phyloP scores from a whole-genome alignment of 257 asterid species.

The Thymus quinquecostatus region DNA sequence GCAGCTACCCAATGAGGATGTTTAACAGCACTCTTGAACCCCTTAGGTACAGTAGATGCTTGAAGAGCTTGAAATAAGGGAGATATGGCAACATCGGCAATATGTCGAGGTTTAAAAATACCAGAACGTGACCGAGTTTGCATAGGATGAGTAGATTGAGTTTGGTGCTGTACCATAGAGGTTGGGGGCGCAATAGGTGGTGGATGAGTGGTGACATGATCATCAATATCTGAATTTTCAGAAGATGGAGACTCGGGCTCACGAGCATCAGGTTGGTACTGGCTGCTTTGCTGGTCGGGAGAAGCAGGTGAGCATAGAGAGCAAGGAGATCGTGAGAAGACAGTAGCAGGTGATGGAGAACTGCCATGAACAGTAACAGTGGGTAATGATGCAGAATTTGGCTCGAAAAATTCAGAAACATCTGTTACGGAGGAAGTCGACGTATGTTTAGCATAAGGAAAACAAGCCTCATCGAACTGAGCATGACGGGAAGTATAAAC shows the following conservation, averaged over 20 bases:
- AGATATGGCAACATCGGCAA: background rate
- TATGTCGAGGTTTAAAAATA: background rate
- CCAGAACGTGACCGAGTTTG: background rate
- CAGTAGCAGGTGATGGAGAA: too few relatives aligned
- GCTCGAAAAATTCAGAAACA: background rate
- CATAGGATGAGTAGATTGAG: background rate
- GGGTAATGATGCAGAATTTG: too few relatives aligned
- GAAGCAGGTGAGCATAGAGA: too few relatives aligned
- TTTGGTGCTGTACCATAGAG: background rate
- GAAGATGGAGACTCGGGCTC: background rate
- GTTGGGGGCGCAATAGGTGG: background rate
- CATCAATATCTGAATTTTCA: too few relatives aligned
- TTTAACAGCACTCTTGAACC: background rate
- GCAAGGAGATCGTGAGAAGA: too few relatives aligned
- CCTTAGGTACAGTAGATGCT: background rate
- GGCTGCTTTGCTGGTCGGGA: too few relatives aligned
- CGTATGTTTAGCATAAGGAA: background rate
- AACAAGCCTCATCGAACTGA: background rate
- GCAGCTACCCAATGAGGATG: background rate
- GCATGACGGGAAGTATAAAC: background rate
- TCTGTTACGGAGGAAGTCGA: background rate
- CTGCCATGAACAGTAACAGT: too few relatives aligned
- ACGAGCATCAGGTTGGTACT: too few relatives aligned
- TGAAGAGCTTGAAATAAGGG: constrained; percentile 2
- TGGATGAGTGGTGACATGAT: too few relatives aligned